Percentiles rank a stretch among this genome's conserved stretches.
Evolutionary conservation across 331 rosid genomes (phyloP).

Genomic region (Dryas integrifolia): DNA sequence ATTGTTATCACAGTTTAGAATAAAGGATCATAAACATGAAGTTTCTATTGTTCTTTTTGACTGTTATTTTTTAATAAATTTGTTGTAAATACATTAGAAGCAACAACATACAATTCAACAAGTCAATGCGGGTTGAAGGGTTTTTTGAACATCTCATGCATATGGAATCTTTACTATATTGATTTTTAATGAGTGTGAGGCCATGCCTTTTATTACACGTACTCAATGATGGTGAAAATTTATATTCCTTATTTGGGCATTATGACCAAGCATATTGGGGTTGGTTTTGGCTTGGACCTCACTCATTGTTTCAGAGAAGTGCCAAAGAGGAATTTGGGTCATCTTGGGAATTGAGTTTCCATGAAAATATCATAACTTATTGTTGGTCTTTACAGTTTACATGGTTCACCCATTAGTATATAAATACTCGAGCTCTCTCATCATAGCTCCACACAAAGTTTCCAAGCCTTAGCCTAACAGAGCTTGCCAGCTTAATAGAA

Average conservation of each 20-base stretch:
- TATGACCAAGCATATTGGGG: not conserved
- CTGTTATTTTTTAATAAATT: not conserved
- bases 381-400: too few relatives aligned
- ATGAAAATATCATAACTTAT: too few relatives aligned
- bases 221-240: not conserved
- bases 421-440: too few relatives aligned
- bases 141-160: not conserved
- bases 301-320: not conserved
- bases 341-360: not conserved
- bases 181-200: not conserved
- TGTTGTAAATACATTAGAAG: not conserved
- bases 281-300: not conserved
- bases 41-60: not conserved
- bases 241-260: not conserved
- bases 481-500: too few relatives aligned
- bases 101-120: not conserved
- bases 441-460: too few relatives aligned
- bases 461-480: too few relatives aligned
- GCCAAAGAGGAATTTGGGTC: too few relatives aligned
- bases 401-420: too few relatives aligned
- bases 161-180: not conserved
- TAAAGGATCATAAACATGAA: not conserved
- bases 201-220: not conserved
- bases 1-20: not conserved
- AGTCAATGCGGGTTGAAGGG: slow-evolving; percentile 4